Base-by-base conservation (phyloP, 331 rosid species). In the Stylosanthes scabra region DNA sequence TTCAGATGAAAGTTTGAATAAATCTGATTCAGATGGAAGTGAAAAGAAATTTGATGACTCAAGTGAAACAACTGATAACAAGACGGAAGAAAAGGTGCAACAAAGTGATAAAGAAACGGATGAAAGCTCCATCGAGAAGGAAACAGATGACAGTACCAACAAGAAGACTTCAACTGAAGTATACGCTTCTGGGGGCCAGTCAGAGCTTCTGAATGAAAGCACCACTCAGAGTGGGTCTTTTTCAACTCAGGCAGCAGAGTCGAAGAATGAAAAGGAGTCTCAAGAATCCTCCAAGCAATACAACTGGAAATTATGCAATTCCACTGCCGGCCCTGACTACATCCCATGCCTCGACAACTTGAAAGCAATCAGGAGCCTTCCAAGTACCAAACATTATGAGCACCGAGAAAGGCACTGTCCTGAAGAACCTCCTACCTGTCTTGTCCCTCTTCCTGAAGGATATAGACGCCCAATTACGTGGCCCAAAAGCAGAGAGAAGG, bases 341-440 rank as follows among this genome's bases (percentile, higher is more conserved):
- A 92, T 95, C 70, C 99, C 99, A 11, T 95, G 99, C 85, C 99
- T 95, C 8, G 99, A 95, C 86, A 95, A 95, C 79, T 77, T 72
- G 89, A 78, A 90, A 78, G 93, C 93, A 25, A 90, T 95, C 69
- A 85, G 25, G 78, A 86, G 74, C 45, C 97, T 95, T 79, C 88
- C 2, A 8, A 84, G 77, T 74, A 95, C 99, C 75, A 92, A 92
- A 84, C 99, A 95, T 83, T 95, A 95, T 16, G 99, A 95, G 71
- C 99, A 95, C 78, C 87, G 99, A 20, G 99, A 95, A 86, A 95
- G 99, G 88, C 98, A 95, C 59, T 95, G 99, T 64, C 99, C 99
- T n/a, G 85, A 88, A 60, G 91, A 88, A 55, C 89, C 96, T 70
- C 99, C 99, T 10, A 90, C 93, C 68, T 95, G 99, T 89, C 93